Base-by-base conservation (phyloP, 1,284 basidiomycete species). In the Mycocalia duriaeana region DNA sequence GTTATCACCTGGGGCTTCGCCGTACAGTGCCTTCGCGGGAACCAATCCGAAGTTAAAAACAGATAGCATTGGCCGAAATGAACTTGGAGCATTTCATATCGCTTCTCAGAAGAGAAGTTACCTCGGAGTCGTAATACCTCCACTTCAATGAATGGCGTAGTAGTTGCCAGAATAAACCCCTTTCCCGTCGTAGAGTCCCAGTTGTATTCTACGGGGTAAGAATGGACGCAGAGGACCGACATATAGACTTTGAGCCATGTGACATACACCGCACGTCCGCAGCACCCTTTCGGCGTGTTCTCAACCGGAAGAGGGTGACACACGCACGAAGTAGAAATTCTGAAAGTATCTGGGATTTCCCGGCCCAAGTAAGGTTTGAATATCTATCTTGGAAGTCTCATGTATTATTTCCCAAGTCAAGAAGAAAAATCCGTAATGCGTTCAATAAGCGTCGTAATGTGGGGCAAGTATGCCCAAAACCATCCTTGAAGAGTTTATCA, bases 201-300 rank as follows among this genome's bases (percentile, higher is more conserved):
- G 11, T 16, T 14, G 37, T 39, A 11, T 16, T 16, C 14, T 39
- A n/a, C n/a, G n/a, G n/a, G n/a, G n/a, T n/a, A n/a, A n/a, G n/a
- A n/a, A n/a, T n/a, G n/a, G n/a, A n/a, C 14, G n/a, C 4, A 5
- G 3, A 20, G 19, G 19, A 16, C 37, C 20, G 6, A 16, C n/a
- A 20, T 20, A 20, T 39, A 11, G 28, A n/a, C 37, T 14, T 3
- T 39, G 37, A 39, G n/a, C n/a, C 37, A 39, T 19, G 20, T 39
- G 31, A 24, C 45, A 16, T 40, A 20, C 36, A 28, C 40, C 42
- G 44, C 23, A 35, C 46, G 14, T 18, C 41, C 41, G 41, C 41
- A 43, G 46, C 46, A 48, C 36, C 41, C n/a, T 23, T 14, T 36
- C 26, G 41, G 41, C 34, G 35, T 48, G 42, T 25, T 42, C 19